Base-by-base conservation (phyloP, 106 monocot species). In the Allium cepa region DNA sequence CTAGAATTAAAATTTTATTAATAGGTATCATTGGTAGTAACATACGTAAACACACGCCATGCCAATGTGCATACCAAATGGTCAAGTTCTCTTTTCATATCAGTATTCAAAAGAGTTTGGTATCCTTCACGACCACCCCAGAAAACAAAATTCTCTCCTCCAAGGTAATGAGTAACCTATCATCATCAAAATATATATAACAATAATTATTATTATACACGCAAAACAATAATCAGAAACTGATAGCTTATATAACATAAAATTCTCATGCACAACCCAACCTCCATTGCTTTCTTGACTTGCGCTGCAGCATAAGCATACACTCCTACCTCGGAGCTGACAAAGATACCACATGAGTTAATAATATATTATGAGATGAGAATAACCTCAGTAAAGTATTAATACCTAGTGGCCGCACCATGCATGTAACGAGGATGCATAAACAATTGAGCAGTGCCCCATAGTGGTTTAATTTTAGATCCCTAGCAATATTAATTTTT, bases 71-170 rank as follows among this genome's bases (percentile, higher is more conserved):
- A 58, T 82, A 99, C 97, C 87, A 93, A 63, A 75, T 99, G 97
- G 78, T 90, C 83, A 79, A 99, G 85, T 59, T 99, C 97, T 79
- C 86, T 99, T 80, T 93, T 60, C 97, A 99, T 99, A 69, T 99
- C 90, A 8, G 97, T 99, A 75, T 99, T 99, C 66, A 99, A 64
- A 9, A 99, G 88, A 80, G 89, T 79, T 58, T 99, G 97, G 53
- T 99, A 99, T 3, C 97, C 97, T 79, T 99, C 97, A 69, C 97
- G 72, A 7, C 97, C 97, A 76, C 97, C 97, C 97, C 97, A 99
- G 63, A 92, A 93, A 9, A 99, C 97, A 83, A 77, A 99, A 67
- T 99, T 99, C 73, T 99, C 97, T 62, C 97, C 97, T 77, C 92
- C 97, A 47, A 99, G 79, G 70, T 90, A 99, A 46, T 99, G 86